Conservation (phyloP, 495 filamentous ascomycete species). For the Penicillium samsonianum region DNA sequence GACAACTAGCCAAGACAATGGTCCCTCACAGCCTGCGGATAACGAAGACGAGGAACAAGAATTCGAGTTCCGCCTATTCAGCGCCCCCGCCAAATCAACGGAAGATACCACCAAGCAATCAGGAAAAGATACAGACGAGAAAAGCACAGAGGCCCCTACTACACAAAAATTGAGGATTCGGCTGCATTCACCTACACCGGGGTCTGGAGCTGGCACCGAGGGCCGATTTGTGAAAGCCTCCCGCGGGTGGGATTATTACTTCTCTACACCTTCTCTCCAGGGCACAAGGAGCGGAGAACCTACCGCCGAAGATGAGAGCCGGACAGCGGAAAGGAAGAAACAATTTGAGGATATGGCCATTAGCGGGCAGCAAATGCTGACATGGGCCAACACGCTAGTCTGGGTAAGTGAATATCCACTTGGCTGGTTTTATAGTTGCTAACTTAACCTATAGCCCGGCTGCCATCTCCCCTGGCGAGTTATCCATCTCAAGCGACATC, state of each 20-base stretch:
- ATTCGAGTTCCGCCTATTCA: constrained; percentile 52
- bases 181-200: constrained; percentile 44
- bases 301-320: constrained; percentile 5
- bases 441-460: constrained; percentile 32
- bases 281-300: constrained; percentile 13
- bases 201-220: constrained; percentile 26
- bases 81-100: constrained; percentile 30
- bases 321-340: constrained; percentile 26
- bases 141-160: not conserved
- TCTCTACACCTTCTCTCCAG: constrained; percentile 37
- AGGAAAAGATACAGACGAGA: constrained; percentile 3
- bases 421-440: not conserved
- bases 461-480: constrained; percentile 51
- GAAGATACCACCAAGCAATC: constrained; percentile 4
- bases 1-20: constrained; percentile 2
- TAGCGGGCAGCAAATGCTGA: constrained; percentile 36
- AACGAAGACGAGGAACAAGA: constrained; percentile 48
- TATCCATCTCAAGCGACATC: constrained; percentile 39
- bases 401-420: constrained; percentile 36
- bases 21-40: not conserved
- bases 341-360: constrained; percentile 48
- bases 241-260: constrained; percentile 50
- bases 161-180: constrained; percentile 47
- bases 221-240: constrained; percentile 46
- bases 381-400: constrained; percentile 36